A percentile compares a stretch with the other conserved stretches of the same genome.
Evolutionary conservation across 768 basidiomycete species (phyloP).

Genomic region (Tulasnella sp.): DNA sequence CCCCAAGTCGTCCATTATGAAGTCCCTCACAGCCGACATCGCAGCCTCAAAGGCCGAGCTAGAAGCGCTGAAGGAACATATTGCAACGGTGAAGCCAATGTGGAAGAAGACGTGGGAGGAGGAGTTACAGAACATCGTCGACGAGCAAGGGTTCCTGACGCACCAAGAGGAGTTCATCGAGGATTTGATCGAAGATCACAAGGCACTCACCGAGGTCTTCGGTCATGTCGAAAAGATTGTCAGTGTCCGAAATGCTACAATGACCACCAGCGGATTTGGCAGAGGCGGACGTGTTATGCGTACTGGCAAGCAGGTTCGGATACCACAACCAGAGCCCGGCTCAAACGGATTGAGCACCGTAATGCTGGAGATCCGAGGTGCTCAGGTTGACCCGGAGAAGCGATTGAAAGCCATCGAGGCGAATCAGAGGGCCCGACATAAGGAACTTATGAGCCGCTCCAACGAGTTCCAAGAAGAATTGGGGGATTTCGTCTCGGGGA

Average conservation of each 20-base stretch:
- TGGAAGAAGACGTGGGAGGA: constrained; percentile 99
- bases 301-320: constrained; percentile 51
- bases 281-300: constrained; percentile 40
- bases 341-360: constrained; percentile 68
- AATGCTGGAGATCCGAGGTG: constrained; percentile 85
- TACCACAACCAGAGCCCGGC: constrained; percentile 63
- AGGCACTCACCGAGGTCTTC: constrained; percentile 81
- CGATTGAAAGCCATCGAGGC: constrained; percentile 91
- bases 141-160: constrained; percentile 90
- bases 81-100: constrained; percentile 86
- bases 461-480: constrained; percentile 87
- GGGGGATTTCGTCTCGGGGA: constrained; percentile 76
- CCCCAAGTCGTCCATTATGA: constrained; percentile 70
- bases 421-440: constrained; percentile 74
- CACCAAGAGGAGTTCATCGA: constrained; percentile 89
- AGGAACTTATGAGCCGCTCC: constrained; percentile 63
- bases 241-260: constrained; percentile 47
- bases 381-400: constrained; percentile 66
- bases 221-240: constrained; percentile 89
- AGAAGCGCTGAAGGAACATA: constrained; percentile 73
- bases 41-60: constrained; percentile 63
- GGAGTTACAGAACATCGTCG: constrained; percentile 92
- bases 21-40: constrained; percentile 68
- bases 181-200: constrained; percentile 89
- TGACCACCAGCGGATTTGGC: constrained; percentile 38